phyloP scores from a whole-genome alignment of 2,329 filamentous ascomycete genomes.

The Botrytis squamosa region DNA sequence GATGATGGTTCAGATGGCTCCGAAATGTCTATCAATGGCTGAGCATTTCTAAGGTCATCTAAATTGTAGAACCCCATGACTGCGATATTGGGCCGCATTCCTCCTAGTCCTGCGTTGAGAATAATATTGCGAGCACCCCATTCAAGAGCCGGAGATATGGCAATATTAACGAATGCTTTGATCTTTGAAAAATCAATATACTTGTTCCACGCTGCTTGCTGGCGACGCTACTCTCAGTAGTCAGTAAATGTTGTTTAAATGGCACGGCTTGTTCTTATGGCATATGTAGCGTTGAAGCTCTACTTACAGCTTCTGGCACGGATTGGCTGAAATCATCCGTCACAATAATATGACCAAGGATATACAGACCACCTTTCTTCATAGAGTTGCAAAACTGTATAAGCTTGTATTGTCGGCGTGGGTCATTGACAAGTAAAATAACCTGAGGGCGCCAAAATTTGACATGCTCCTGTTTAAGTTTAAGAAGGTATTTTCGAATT shows the following conservation, averaged over 20 bases:
- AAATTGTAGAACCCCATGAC: conserved; percentile 79
- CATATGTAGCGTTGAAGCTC: neutral
- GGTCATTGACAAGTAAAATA: conserved; percentile 78
- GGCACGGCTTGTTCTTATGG: neutral
- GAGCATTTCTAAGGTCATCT: conserved; percentile 66
- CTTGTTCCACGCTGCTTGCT: conserved; percentile 76
- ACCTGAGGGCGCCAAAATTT: conserved; percentile 94
- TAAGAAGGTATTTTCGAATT: conserved; percentile 81
- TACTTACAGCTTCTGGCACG: conserved; percentile 64
- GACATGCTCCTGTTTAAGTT: conserved; percentile 83
- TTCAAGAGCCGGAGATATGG: conserved; percentile 76
- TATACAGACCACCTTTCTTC: conserved; percentile 81
- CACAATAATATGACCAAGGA: conserved; percentile 84
- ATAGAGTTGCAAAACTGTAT: conserved; percentile 90
- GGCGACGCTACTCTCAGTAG: conserved; percentile 51
- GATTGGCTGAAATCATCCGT: conserved; percentile 76
- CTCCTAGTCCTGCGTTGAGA: conserved; percentile 75
- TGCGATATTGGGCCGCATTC: conserved; percentile 87
- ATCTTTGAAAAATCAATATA: conserved; percentile 85
- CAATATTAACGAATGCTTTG: conserved; percentile 86
- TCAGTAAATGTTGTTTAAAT: neutral
- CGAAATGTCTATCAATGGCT: conserved; percentile 56
- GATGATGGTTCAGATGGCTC: conserved; percentile 44
- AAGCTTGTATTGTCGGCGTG: conserved; percentile 75
- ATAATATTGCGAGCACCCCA: conserved; percentile 86